These are phyloP conservation scores for Mitragyna speciosa DNA, from an alignment of 257 asterid species.

Conservation along the genomic window DNA sequence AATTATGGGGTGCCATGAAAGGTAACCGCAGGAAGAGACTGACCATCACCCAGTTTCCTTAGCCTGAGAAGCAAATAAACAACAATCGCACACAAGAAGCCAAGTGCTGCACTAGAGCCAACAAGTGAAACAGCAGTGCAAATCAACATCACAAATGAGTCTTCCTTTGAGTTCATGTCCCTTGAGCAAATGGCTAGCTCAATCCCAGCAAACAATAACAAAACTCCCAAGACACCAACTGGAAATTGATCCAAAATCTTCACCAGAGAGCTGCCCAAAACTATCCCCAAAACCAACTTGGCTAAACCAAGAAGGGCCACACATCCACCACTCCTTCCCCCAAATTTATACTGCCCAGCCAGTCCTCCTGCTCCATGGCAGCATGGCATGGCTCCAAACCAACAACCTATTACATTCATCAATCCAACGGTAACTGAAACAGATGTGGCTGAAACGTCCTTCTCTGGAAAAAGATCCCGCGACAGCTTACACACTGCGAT, in stretches of 20 bases:
- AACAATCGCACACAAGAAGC: conserved; percentile 68
- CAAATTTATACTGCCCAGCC: conserved; percentile 82
- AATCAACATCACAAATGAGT: conserved; percentile 58
- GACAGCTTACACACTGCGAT: conserved; percentile 80
- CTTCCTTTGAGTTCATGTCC: conserved; percentile 63
- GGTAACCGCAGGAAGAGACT: conserved; percentile 34
- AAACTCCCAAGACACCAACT: conserved; percentile 65
- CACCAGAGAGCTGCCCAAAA: conserved; percentile 65
- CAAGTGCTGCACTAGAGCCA: conserved; percentile 73
- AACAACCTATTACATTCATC: conserved; percentile 74
- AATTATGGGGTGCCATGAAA: conserved; percentile 22
- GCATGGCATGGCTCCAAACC: conserved; percentile 86
- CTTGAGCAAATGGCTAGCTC: conserved; percentile 63
- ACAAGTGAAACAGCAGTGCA: conserved; percentile 70
- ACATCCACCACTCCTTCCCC: conserved; percentile 75
- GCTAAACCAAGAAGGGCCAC: conserved; percentile 75
- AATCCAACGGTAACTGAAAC: conserved; percentile 69
- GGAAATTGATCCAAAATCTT: conserved; percentile 59
- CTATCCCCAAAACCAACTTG: conserved; percentile 56
- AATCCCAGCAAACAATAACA: conserved; percentile 71
- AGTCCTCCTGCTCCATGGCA: conserved; percentile 92
- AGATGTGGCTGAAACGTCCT: conserved; percentile 58
- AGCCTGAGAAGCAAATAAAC: conserved; percentile 52
- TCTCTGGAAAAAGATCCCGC: conserved; percentile 66
- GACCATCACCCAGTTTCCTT: conserved; percentile 37